Evolutionary conservation across 2,329 filamentous ascomycete species (phyloP).

Genomic region (Penicillium sclerotiorum): DNA sequence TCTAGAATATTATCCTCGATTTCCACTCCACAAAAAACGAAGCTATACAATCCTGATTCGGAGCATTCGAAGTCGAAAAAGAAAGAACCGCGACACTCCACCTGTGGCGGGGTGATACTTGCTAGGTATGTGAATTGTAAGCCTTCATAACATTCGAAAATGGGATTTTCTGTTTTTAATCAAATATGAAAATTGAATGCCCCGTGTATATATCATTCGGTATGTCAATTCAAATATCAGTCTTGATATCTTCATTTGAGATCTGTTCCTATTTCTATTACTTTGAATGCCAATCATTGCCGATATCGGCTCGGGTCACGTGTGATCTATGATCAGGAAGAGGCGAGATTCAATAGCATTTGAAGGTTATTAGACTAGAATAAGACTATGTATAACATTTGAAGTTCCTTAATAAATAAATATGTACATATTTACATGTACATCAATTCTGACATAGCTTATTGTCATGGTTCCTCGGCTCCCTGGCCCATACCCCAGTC

Average conservation of each 20-base stretch:
- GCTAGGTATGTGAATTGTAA: too few relatives aligned
- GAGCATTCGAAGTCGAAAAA: too few relatives aligned
- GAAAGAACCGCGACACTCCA: too few relatives aligned
- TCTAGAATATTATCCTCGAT: too few relatives aligned
- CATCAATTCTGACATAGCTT: background rate
- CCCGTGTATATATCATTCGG: too few relatives aligned
- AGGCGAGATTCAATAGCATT: background rate
- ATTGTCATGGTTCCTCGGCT: background rate
- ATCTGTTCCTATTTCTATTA: background rate
- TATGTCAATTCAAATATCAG: too few relatives aligned
- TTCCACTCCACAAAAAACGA: too few relatives aligned
- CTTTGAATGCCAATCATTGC: background rate
- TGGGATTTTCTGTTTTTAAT: background rate
- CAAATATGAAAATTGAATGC: too few relatives aligned
- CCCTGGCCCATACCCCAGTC: constrained; percentile 6
- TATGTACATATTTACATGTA: background rate
- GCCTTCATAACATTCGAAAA: too few relatives aligned
- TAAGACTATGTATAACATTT: background rate
- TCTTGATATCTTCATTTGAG: background rate
- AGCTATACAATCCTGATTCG: too few relatives aligned
- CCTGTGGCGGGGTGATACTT: background rate
- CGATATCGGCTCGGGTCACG: background rate
- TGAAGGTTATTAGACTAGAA: too few relatives aligned
- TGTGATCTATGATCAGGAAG: background rate
- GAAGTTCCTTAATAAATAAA: background rate